phyloP scores from a whole-genome alignment of 805 yeast species.

The Saccharomycopsis oosterbeekiorum region DNA sequence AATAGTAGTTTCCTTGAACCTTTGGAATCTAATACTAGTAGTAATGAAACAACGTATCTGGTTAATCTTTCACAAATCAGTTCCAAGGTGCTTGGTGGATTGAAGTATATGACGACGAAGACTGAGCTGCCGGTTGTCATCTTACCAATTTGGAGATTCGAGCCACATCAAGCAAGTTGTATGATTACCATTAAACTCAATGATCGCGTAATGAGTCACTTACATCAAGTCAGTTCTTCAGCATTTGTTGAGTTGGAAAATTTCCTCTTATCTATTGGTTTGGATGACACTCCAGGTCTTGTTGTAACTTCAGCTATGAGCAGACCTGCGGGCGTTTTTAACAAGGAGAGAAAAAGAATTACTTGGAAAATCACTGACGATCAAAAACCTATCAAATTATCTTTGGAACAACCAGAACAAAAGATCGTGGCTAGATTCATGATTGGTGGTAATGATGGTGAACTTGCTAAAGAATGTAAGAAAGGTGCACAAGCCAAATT shows the following conservation, averaged over 20 bases:
- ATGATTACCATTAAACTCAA: slow-evolving; percentile 59
- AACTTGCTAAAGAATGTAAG: slow-evolving; percentile 59
- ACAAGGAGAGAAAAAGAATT: slow-evolving; percentile 73
- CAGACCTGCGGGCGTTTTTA: slow-evolving; percentile 87
- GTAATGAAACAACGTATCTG: slow-evolving; percentile 29
- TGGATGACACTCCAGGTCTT: slow-evolving; percentile 43
- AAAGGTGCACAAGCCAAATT: slow-evolving; percentile 68
- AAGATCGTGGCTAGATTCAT: slow-evolving; percentile 78
- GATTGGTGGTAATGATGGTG: slow-evolving; percentile 38
- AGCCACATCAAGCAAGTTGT: slow-evolving; percentile 73
- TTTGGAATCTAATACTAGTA: slow-evolving; percentile 26
- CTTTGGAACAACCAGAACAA: slow-evolving; percentile 37
- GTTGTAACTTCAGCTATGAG: slow-evolving; percentile 68
- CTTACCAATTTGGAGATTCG: slow-evolving; percentile 85
- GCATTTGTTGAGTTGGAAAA: slow-evolving; percentile 27
- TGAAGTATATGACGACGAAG: slow-evolving; percentile 57
- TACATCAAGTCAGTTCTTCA: slow-evolving; percentile 29
- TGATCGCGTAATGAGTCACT: slow-evolving; percentile 31
- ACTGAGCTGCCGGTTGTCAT: slow-evolving; percentile 57
- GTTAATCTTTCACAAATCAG: slow-evolving; percentile 41
- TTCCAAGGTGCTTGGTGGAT: slow-evolving; percentile 65
- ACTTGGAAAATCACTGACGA: slow-evolving; percentile 61
- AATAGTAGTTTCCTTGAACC: slow-evolving; percentile 47
- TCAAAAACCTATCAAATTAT: slow-evolving; percentile 30
- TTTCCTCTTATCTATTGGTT: slow-evolving; percentile 36